A percentile compares a stretch with the other conserved stretches of the same genome.
phyloP scores from a whole-genome alignment of 192 early-diverging fungal species.

The Coemansia sp. region DNA sequence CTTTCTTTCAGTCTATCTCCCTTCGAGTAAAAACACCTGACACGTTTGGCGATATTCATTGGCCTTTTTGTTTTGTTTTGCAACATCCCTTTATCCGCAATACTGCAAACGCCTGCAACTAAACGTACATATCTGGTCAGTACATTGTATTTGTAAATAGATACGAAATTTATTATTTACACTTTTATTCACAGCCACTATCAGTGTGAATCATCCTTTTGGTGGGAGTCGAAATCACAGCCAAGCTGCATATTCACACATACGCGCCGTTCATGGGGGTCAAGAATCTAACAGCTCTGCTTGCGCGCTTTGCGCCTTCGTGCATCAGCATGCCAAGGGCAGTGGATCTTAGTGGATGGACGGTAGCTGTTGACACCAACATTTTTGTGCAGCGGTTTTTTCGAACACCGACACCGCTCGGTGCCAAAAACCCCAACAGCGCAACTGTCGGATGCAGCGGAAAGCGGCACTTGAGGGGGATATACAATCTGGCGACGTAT shows the following conservation, averaged over 20 bases:
- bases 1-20: neutral
- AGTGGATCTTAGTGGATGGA: conserved; percentile 43
- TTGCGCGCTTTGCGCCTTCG: conserved; percentile 56
- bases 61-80: neutral
- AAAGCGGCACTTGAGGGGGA: conserved; percentile 60
- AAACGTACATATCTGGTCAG: neutral
- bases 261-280: conserved; percentile 54
- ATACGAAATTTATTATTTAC: too few species aligned
- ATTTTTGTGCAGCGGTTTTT: conserved; percentile 61
- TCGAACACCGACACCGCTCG: conserved; percentile 8
- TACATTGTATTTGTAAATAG: neutral
- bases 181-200: neutral
- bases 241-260: neutral
- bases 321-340: conserved; percentile 40
- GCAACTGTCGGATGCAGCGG: conserved; percentile 43
- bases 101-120: neutral
- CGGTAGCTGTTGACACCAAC: conserved; percentile 58
- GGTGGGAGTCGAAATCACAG: conserved; percentile 7
- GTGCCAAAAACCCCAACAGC: neutral
- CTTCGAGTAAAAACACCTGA: too few species aligned
- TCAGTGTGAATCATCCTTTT: neutral
- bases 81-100: neutral
- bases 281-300: conserved; percentile 56
- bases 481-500: conserved; percentile 57
- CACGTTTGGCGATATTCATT: neutral